A percentile compares a stretch with the other conserved stretches of the same genome.
These are phyloP conservation scores for Lentinus brumalis DNA, from an alignment of 768 basidiomycete species.

Conservation along the genomic window DNA sequence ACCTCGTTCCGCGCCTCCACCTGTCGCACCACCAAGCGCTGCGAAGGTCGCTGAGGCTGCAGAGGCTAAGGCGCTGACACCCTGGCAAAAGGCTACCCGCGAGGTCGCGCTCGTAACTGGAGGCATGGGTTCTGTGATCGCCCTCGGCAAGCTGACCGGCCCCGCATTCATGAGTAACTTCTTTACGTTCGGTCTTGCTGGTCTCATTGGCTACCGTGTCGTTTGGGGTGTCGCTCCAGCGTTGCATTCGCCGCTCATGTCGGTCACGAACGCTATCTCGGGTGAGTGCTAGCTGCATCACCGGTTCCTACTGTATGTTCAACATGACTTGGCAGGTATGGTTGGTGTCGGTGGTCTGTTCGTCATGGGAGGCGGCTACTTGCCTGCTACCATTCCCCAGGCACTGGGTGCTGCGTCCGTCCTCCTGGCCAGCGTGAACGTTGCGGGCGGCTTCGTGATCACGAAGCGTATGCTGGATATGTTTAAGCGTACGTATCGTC, in stretches of 20 bases:
- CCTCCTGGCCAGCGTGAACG: conserved; percentile 86
- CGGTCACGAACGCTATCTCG: conserved; percentile 87
- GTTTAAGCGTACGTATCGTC: conserved; percentile 69
- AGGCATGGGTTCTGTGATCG: conserved; percentile 74
- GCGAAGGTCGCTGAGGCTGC: conserved; percentile 49
- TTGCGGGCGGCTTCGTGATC: conserved; percentile 86
- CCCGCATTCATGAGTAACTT: conserved; percentile 87
- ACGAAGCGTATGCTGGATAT: conserved; percentile 93
- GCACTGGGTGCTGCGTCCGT: conserved; percentile 79
- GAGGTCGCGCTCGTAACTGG: conserved; percentile 75
- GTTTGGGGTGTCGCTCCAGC: conserved; percentile 91
- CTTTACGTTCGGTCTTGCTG: conserved; percentile 86
- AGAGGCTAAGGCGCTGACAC: conserved; percentile 63
- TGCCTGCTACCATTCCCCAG: conserved; percentile 83
- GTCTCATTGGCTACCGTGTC: conserved; percentile 84
- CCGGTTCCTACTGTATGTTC: neutral
- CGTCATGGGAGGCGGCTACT: conserved; percentile 86
- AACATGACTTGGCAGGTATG: conserved; percentile 45
- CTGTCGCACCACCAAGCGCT: conserved; percentile 51
- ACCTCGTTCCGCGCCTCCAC: conserved; percentile 69
- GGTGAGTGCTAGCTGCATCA: conserved; percentile 38
- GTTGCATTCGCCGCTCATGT: conserved; percentile 88
- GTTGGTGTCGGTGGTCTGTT: conserved; percentile 86
- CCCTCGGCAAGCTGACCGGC: conserved; percentile 77
- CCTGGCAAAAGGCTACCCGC: conserved; percentile 79